phyloP scores from a whole-genome alignment of 306 rosid species.

The Corylus americana region DNA sequence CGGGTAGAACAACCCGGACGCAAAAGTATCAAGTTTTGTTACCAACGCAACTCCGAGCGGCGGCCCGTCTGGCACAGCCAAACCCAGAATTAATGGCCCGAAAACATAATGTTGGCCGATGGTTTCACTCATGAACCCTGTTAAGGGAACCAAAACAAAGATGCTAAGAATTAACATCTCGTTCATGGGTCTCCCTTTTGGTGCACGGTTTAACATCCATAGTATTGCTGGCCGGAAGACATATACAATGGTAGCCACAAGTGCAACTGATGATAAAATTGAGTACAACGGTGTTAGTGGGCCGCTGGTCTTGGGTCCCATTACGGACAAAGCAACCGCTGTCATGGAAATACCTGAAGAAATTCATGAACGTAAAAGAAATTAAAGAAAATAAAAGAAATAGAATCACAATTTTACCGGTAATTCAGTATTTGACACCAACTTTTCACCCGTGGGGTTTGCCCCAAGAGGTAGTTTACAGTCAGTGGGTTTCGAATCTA shows the following conservation, averaged over 20 bases:
- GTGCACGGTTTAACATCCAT: conserved; percentile 27
- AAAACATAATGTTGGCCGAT: conserved; percentile 55
- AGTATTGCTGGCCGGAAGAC: conserved; percentile 33
- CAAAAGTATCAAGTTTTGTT: conserved; percentile 40
- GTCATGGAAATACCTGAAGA: background rate
- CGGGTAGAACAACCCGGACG: conserved; percentile 49
- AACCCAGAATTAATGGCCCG: conserved; percentile 62
- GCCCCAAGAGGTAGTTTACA: no score
- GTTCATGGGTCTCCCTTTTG: conserved; percentile 22
- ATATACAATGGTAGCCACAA: conserved; percentile 14
- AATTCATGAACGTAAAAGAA: no score
- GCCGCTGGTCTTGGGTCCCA: background rate
- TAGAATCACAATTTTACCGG: no score
- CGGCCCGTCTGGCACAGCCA: conserved; percentile 58
- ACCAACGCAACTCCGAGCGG: conserved; percentile 60
- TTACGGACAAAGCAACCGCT: background rate
- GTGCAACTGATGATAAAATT: conserved; percentile 15
- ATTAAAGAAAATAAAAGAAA: no score
- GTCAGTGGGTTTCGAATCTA: no score
- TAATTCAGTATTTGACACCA: no score
- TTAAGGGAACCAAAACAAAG: conserved; percentile 32
- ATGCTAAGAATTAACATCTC: conserved; percentile 28
- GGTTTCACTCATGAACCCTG: conserved; percentile 39
- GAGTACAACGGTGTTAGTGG: background rate
- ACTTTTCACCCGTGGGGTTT: no score